Conservation (phyloP, 2,329 filamentous ascomycete genomes). For the Talaromyces sp. region DNA sequence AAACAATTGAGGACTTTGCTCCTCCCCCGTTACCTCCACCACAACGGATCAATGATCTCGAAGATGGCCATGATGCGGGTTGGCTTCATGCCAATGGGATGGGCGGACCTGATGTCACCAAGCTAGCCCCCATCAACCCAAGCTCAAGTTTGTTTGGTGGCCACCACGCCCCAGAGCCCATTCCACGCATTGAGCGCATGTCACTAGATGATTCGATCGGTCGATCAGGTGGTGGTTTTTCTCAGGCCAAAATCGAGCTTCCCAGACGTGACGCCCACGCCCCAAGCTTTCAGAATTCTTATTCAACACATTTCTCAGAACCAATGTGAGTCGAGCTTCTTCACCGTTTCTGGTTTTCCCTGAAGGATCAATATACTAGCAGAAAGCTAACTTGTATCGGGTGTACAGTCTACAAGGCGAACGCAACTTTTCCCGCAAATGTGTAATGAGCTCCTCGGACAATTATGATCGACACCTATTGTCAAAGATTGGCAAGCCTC, state of each 20-base stretch:
- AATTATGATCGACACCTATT: constrained; percentile 63
- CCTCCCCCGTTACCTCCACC: constrained; percentile 68
- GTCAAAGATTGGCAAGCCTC: constrained; percentile 61
- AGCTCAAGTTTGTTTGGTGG: constrained; percentile 53
- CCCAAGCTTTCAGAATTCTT: constrained; percentile 34
- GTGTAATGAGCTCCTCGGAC: constrained; percentile 59
- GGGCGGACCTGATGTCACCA: constrained; percentile 48
- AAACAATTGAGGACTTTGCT: constrained; percentile 46
- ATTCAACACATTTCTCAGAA: constrained; percentile 30
- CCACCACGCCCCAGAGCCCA: constrained; percentile 38
- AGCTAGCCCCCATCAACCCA: constrained; percentile 48
- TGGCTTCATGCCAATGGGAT: constrained; percentile 63
- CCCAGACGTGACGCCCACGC: constrained; percentile 36
- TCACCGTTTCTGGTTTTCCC: background rate
- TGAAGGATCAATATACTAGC: background rate
- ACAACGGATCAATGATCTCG: constrained; percentile 58
- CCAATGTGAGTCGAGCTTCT: constrained; percentile 33
- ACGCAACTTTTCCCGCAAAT: constrained; percentile 57
- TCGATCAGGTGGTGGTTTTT: constrained; percentile 30
- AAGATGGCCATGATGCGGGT: constrained; percentile 59
- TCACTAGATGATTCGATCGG: constrained; percentile 38
- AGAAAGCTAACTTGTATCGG: background rate
- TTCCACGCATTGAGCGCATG: constrained; percentile 38
- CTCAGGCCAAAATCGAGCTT: constrained; percentile 30
- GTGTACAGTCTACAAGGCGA: constrained; percentile 57